phyloP scores from a whole-genome alignment of 2,329 filamentous ascomycete species.

The Alternaria burnsii region DNA sequence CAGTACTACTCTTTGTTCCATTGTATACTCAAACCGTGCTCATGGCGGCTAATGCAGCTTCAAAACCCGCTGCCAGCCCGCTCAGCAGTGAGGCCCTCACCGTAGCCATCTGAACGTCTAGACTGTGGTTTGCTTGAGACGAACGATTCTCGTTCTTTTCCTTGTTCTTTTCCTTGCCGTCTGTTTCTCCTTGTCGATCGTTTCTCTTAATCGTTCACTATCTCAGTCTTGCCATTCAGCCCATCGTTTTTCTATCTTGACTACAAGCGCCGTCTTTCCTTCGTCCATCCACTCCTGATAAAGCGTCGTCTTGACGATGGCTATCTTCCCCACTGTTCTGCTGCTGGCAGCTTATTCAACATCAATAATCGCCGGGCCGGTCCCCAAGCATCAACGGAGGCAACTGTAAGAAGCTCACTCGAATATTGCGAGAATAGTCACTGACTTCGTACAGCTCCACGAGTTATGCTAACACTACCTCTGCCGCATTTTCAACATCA shows the following conservation, averaged over 20 bases:
- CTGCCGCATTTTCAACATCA: slow-evolving; percentile 11
- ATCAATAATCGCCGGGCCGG: slow-evolving; percentile 43
- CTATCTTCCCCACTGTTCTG: slow-evolving; percentile 34
- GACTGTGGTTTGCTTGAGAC: slow-evolving; percentile 39
- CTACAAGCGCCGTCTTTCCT: slow-evolving; percentile 20
- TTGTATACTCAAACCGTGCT: slow-evolving; percentile 49
- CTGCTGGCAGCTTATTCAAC: slow-evolving; percentile 51
- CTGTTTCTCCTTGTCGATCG: slow-evolving; percentile 40
- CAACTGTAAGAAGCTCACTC: slow-evolving; percentile 36
- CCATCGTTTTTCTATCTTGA: slow-evolving; percentile 18
- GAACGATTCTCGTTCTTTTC: slow-evolving; percentile 30
- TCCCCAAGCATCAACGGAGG: slow-evolving; percentile 40
- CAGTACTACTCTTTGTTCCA: slow-evolving; percentile 40
- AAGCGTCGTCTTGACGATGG: slow-evolving; percentile 34
- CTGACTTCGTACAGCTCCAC: slow-evolving; percentile 35
- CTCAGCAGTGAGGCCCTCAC: slow-evolving; percentile 33
- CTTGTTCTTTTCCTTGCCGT: slow-evolving; percentile 31
- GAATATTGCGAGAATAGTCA: not conserved
- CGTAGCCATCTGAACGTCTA: slow-evolving; percentile 36
- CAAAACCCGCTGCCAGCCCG: slow-evolving; percentile 45
- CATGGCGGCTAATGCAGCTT: slow-evolving; percentile 50
- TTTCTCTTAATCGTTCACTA: slow-evolving; percentile 42
- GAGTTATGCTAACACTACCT: slow-evolving; percentile 38
- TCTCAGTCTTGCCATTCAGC: slow-evolving; percentile 31
- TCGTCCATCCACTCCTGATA: slow-evolving; percentile 25